phyloP scores from a whole-genome alignment of 129 eudicot species.

The Kitagawia praeruptora region DNA sequence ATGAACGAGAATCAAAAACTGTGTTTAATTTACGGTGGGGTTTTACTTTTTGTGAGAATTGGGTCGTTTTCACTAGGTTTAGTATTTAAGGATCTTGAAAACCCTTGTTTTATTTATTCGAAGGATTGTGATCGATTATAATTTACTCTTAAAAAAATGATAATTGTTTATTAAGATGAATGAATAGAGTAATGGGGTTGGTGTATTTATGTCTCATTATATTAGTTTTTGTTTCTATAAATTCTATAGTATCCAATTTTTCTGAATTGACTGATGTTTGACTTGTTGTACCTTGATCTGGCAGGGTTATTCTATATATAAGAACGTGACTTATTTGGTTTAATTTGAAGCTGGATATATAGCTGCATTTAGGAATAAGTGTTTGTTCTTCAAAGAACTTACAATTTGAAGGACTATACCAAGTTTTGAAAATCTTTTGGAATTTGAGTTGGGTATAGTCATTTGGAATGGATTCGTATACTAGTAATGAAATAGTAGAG shows the following conservation, averaged over 20 bases:
- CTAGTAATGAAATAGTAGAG: constrained; percentile 26
- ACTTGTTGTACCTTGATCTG: constrained; percentile 13
- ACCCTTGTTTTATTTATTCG: background rate
- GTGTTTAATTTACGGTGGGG: constrained; percentile 9
- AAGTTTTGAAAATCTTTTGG: background rate
- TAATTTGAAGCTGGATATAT: constrained; percentile 1
- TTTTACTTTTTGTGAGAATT: constrained; percentile 5
- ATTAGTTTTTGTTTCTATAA: background rate
- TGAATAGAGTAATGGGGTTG: constrained; percentile 3
- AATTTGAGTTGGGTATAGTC: background rate
- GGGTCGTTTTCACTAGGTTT: constrained; percentile 26
- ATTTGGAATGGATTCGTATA: constrained; percentile 40
- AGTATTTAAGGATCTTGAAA: constrained; percentile 14
- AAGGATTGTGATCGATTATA: background rate
- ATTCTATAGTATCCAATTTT: background rate
- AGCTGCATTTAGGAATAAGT: background rate
- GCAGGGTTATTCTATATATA: background rate
- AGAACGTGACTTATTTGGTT: background rate
- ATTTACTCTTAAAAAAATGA: background rate
- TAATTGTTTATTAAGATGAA: background rate
- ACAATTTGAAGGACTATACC: background rate
- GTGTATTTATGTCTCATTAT: background rate
- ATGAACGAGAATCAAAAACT: no score
- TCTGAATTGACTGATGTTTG: constrained; percentile 4
- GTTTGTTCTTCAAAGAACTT: background rate